Percentiles rank a stretch among this genome's conserved stretches.
Evolutionary conservation across 208 protist species (phyloP).

Genomic region (Acanthamoeba triangularis): DNA sequence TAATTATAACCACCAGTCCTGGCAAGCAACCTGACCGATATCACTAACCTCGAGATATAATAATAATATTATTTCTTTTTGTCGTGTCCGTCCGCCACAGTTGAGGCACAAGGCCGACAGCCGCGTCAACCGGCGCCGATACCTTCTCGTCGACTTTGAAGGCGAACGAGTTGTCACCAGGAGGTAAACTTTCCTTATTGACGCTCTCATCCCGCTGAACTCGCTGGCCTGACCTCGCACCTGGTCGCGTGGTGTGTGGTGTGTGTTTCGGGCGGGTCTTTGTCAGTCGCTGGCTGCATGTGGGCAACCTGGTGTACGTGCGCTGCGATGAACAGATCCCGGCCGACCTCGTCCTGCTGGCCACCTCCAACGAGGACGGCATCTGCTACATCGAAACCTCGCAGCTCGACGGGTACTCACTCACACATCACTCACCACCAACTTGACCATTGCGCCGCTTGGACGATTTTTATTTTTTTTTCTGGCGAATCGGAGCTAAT

Average conservation of each 20-base stretch:
- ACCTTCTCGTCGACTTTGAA: constrained; percentile 11
- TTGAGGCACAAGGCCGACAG: constrained; percentile 57
- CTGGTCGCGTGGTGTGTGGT: too few species aligned
- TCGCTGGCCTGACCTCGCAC: neutral
- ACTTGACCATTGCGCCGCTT: neutral
- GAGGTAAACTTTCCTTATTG: neutral
- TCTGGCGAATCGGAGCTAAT: too few species aligned
- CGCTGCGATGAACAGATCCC: constrained; percentile 83
- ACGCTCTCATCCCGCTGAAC: too few species aligned
- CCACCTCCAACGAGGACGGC: constrained; percentile 81
- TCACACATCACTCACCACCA: neutral
- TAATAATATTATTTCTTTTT: too few species aligned
- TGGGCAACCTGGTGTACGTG: constrained; percentile 41
- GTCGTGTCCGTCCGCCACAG: too few species aligned
- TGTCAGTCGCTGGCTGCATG: constrained; percentile 19
- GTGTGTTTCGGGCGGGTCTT: neutral
- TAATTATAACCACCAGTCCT: neutral
- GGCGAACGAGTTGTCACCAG: constrained; percentile 43
- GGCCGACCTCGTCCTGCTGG: constrained; percentile 86
- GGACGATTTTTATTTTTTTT: too few species aligned
- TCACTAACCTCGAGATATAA: too few species aligned
- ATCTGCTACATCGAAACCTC: constrained; percentile 86
- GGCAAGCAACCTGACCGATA: too few species aligned
- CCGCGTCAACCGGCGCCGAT: constrained; percentile 26
- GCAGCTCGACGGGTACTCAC: constrained; percentile 83